Evolutionary conservation across 1,139 yeast species (phyloP).

Genomic region (Suhomyces taliae): DNA sequence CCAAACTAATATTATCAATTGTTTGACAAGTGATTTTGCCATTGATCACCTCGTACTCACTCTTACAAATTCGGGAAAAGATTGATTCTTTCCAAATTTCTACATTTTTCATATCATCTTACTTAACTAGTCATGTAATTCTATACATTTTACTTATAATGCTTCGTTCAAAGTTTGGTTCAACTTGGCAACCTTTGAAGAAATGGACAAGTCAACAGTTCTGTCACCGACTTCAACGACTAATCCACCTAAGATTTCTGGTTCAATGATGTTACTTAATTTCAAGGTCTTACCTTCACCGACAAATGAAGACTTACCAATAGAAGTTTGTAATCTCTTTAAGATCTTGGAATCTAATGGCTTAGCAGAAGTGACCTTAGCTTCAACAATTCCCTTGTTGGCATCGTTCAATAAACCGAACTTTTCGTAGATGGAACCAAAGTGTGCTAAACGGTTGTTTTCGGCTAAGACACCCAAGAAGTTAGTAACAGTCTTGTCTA

Average conservation of each 20-base stretch:
- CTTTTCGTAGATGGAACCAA: slow-evolving; percentile 66
- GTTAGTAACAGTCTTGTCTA: slow-evolving; percentile 78
- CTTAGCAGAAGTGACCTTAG: slow-evolving; percentile 85
- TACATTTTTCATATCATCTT: background rate
- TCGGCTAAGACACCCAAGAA: slow-evolving; percentile 85
- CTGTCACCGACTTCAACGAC: slow-evolving; percentile 95
- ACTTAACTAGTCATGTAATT: slow-evolving; percentile 6
- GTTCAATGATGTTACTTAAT: slow-evolving; percentile 78
- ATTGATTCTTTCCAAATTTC: too few relatives aligned
- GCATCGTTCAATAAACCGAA: slow-evolving; percentile 83
- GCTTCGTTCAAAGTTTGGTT: slow-evolving; percentile 87
- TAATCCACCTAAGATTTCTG: slow-evolving; percentile 94
- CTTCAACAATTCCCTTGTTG: slow-evolving; percentile 88
- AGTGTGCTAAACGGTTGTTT: slow-evolving; percentile 85
- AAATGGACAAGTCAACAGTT: slow-evolving; percentile 90
- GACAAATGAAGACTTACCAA: slow-evolving; percentile 75
- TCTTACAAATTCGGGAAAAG: too few relatives aligned
- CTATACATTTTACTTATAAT: slow-evolving; percentile 29
- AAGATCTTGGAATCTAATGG: slow-evolving; percentile 82
- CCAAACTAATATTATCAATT: too few relatives aligned
- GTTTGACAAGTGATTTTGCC: too few relatives aligned
- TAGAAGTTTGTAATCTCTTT: slow-evolving; percentile 76
- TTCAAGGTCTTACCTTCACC: slow-evolving; percentile 85
- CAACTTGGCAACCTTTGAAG: slow-evolving; percentile 81
- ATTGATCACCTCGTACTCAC: too few relatives aligned